Evolutionary conservation across 192 early-diverging fungal species (phyloP).

Genomic region (Coemansia sp.): DNA sequence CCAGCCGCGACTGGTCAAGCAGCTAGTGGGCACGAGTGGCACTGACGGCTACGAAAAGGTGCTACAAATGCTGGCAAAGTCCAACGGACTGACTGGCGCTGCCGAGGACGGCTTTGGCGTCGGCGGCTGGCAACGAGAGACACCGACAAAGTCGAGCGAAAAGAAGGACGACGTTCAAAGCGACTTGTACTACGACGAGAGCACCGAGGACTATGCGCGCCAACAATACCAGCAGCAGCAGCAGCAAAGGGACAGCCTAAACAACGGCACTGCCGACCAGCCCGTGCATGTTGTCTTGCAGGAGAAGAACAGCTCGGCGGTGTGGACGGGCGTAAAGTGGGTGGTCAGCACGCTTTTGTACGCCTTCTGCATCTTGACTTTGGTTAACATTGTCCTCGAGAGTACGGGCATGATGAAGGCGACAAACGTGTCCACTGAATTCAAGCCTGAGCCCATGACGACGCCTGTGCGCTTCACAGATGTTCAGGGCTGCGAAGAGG

Average conservation of each 20-base stretch:
- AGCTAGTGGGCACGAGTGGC: slow-evolving; percentile 33
- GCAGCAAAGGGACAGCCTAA: neutral
- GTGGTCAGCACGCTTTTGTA: slow-evolving; percentile 40
- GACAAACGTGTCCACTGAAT: slow-evolving; percentile 27
- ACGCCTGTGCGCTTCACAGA: slow-evolving; percentile 81
- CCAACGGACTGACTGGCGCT: slow-evolving; percentile 8
- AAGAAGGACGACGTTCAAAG: slow-evolving; percentile 6
- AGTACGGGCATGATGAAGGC: slow-evolving; percentile 72
- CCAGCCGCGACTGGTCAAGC: slow-evolving; percentile 41
- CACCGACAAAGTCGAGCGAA: neutral
- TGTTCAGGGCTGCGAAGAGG: slow-evolving; percentile 97
- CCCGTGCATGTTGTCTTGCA: slow-evolving; percentile 50
- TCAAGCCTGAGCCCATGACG: slow-evolving; percentile 41
- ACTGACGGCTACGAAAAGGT: slow-evolving; percentile 40
- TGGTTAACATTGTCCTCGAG: slow-evolving; percentile 70
- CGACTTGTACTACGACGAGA: slow-evolving; percentile 29
- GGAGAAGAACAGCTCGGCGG: slow-evolving; percentile 27
- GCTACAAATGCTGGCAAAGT: slow-evolving; percentile 45
- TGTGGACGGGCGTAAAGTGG: slow-evolving; percentile 47
- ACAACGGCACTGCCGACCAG: slow-evolving; percentile 24
- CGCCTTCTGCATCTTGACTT: slow-evolving; percentile 72
- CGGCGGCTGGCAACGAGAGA: slow-evolving; percentile 3
- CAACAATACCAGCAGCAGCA: slow-evolving; percentile 8
- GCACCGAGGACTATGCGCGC: slow-evolving; percentile 9
- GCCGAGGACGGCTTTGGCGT: slow-evolving; percentile 1